Evolutionary conservation across 345 rosid species (phyloP).

Genomic region (Linum tenue): DNA sequence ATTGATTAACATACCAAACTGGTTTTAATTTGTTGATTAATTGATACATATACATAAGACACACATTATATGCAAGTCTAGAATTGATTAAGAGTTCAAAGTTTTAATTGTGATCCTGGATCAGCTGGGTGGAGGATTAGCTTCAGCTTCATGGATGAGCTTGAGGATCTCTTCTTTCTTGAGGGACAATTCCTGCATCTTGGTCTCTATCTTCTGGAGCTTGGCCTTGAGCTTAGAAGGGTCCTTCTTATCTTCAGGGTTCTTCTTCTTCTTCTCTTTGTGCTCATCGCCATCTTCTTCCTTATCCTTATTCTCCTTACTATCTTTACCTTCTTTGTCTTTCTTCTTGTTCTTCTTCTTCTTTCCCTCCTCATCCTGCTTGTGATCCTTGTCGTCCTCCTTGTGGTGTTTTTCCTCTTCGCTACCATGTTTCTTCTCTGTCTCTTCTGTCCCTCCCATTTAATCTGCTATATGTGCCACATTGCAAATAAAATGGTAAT

Average conservation of each 20-base stretch:
- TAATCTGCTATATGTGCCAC: neutral
- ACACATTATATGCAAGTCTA: too few relatives aligned
- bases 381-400: constrained; percentile 22
- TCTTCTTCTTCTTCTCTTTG: constrained; percentile 44
- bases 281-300: constrained; percentile 22
- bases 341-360: constrained; percentile 21
- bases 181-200: constrained; percentile 40
- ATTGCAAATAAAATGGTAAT: neutral
- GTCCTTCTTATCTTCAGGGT: constrained; percentile 64
- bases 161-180: constrained; percentile 53
- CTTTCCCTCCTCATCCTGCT: constrained; percentile 14
- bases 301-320: constrained; percentile 30
- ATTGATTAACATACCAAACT: too few relatives aligned
- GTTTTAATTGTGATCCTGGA: neutral
- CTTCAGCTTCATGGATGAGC: constrained; percentile 36
- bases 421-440: constrained; percentile 6
- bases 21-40: too few relatives aligned
- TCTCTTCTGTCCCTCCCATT: constrained; percentile 32
- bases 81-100: too few relatives aligned
- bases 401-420: constrained; percentile 13
- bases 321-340: constrained; percentile 29
- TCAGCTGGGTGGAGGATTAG: constrained; percentile 5
- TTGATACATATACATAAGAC: too few relatives aligned
- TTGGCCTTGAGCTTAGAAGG: constrained; percentile 53
- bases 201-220: constrained; percentile 51